phyloP scores from a whole-genome alignment of 2,329 filamentous ascomycete genomes.

The Emergomyces africanus region DNA sequence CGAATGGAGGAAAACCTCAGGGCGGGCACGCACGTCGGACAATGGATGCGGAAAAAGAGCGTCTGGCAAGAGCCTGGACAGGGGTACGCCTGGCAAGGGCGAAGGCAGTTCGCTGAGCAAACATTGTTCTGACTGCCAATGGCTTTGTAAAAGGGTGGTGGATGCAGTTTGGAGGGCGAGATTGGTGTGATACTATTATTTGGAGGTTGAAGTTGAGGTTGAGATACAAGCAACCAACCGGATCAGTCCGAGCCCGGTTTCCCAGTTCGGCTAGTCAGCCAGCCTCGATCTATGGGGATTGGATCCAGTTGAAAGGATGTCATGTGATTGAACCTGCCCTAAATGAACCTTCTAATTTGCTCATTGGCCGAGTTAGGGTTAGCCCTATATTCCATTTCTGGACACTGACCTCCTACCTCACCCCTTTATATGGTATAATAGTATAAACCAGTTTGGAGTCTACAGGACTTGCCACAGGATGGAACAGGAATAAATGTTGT shows the following conservation, averaged over 20 bases:
- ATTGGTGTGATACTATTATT: background rate
- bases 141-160: background rate
- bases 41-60: constrained; percentile 34
- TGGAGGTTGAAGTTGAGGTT: background rate
- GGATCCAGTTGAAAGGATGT: background rate
- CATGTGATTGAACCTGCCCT: background rate
- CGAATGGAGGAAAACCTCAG: background rate
- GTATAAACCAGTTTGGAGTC: too few species aligned
- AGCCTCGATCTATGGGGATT: too few species aligned
- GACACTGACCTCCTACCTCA: background rate
- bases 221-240: background rate
- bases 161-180: background rate
- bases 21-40: constrained; percentile 32
- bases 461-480: background rate
- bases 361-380: background rate
- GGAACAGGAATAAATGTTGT: background rate
- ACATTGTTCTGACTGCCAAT: constrained; percentile 25
- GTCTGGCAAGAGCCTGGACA: constrained; percentile 28
- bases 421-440: too few species aligned
- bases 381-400: background rate
- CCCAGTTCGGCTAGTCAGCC: background rate
- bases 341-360: background rate
- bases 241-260: background rate
- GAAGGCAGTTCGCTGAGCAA: constrained; percentile 35
- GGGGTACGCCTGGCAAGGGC: constrained; percentile 34